Conservation (phyloP, 352 stramenopile species). For the Phytophthora pisi region DNA sequence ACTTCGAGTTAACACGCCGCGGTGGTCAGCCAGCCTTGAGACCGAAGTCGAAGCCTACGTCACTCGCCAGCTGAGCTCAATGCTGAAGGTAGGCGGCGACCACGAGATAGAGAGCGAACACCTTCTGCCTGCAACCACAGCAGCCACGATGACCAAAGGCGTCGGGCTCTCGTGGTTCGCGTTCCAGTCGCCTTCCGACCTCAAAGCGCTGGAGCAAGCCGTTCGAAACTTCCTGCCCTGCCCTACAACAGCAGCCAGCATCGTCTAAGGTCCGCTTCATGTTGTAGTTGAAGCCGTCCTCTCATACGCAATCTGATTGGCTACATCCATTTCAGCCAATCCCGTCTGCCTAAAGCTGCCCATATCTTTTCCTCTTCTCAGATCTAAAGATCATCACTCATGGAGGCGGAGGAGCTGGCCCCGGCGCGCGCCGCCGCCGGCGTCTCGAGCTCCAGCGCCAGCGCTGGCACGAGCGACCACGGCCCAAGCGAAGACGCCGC, state of each 20-base stretch:
- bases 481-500: not conserved
- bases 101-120: not conserved
- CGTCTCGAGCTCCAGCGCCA: conserved; percentile 10
- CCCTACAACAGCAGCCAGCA: not conserved
- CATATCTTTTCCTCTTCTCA: conserved; percentile 17
- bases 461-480: not conserved
- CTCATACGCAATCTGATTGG: not conserved
- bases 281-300: not conserved
- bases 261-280: conserved; percentile 2
- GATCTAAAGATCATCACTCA: conserved; percentile 2
- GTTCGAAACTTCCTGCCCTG: conserved; percentile 26
- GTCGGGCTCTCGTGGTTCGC: conserved; percentile 38
- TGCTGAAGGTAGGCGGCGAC: conserved; percentile 9
- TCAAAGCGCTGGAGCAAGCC: conserved; percentile 26
- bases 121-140: not conserved
- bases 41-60: conserved; percentile 17
- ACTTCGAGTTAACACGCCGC: conserved; percentile 4
- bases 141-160: not conserved
- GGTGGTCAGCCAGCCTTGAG: conserved; percentile 17
- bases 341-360: not conserved
- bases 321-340: conserved; percentile 23
- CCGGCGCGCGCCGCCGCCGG: conserved; percentile 2
- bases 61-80: conserved; percentile 10
- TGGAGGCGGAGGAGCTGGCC: conserved; percentile 21
- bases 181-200: conserved; percentile 26